Conservation (phyloP, 495 filamentous ascomycete species). For the Pyronema domesticum region DNA sequence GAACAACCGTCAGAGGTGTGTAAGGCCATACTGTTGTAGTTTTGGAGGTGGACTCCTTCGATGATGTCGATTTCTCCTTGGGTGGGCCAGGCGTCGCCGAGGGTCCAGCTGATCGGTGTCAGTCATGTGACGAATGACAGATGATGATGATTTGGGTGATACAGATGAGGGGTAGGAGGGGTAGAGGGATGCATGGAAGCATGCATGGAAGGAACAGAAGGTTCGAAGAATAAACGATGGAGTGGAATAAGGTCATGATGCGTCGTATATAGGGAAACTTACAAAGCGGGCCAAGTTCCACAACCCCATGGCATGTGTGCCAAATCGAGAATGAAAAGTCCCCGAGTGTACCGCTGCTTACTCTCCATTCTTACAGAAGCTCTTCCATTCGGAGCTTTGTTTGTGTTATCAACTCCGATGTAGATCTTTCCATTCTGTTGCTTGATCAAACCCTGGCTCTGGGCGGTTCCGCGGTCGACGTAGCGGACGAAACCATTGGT, state of each 20-base stretch:
- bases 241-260: neutral
- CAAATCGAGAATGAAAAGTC: constrained; percentile 57
- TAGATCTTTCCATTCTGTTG: constrained; percentile 34
- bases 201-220: neutral
- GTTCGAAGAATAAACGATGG: neutral
- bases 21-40: constrained; percentile 50
- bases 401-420: constrained; percentile 35
- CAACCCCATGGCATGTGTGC: constrained; percentile 61
- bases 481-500: constrained; percentile 57
- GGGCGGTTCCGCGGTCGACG: constrained; percentile 37
- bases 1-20: constrained; percentile 54
- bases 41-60: constrained; percentile 59
- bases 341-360: constrained; percentile 47
- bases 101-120: constrained; percentile 39
- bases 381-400: constrained; percentile 37
- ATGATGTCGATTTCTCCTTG: constrained; percentile 85
- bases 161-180: neutral
- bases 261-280: neutral
- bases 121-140: neutral
- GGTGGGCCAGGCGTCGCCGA: constrained; percentile 57
- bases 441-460: constrained; percentile 38
- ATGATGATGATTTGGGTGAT: too few species aligned
- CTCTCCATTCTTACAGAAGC: constrained; percentile 49
- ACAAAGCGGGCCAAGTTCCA: constrained; percentile 56
- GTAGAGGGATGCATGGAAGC: neutral